Conservation (phyloP, 2,329 filamentous ascomycete species). For the Hymenoscyphus linearis region DNA sequence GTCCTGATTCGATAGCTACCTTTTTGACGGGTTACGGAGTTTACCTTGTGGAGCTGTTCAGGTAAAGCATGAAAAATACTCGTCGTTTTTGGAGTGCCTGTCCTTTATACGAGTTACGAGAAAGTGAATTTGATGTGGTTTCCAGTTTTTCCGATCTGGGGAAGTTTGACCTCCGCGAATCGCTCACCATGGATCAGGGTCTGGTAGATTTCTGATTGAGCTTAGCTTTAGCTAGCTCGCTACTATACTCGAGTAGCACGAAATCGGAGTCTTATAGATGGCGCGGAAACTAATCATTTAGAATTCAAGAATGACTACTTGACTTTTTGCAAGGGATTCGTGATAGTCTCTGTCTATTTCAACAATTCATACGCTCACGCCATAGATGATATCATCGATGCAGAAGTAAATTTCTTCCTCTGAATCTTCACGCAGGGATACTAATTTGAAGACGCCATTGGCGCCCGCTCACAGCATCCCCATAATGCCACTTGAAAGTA, state of each 20-base stretch:
- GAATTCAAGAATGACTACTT: neutral
- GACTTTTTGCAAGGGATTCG: neutral
- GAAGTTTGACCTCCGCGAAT: neutral
- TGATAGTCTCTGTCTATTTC: neutral
- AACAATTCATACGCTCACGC: neutral
- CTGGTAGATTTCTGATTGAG: neutral
- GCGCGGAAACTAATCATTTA: neutral
- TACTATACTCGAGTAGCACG: too few relatives aligned
- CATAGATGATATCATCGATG: slow-evolving; percentile 5
- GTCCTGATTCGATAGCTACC: neutral
- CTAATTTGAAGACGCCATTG: neutral
- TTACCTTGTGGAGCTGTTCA: neutral
- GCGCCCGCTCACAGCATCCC: slow-evolving; percentile 7
- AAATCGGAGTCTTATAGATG: too few relatives aligned
- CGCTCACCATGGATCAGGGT: neutral
- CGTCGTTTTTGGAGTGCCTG: neutral
- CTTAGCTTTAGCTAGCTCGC: neutral
- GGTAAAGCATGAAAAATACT: neutral
- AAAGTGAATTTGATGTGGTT: neutral
- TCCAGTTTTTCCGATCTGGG: neutral
- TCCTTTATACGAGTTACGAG: neutral
- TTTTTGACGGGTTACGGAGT: neutral
- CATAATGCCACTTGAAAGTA: too few relatives aligned
- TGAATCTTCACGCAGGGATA: neutral
- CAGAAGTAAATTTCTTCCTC: slow-evolving; percentile 1